Base-by-base conservation (phyloP, 768 basidiomycete species). In the Leccinum rimulosum region DNA sequence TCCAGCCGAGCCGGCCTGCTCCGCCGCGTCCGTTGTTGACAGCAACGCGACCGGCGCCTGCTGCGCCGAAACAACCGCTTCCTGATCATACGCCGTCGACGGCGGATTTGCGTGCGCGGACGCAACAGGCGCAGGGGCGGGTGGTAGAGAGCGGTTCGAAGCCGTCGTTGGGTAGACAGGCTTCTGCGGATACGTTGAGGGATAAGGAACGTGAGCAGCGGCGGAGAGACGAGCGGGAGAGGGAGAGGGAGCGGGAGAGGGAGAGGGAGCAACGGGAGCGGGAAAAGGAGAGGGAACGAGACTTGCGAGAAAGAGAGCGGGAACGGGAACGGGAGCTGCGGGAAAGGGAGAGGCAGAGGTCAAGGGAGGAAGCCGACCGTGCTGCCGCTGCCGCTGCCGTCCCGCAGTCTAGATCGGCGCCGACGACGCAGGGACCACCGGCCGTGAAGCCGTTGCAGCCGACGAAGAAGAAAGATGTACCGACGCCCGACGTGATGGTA, bases 371-470 rank as follows among this genome's bases (percentile, higher is more conserved):
- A 25, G 65, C 71, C 2, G 76, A 69, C 43, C 80, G 59, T 45
- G 43, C 19, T 43, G n/a, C 14, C 35, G 14, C 35, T 67, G 77
- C 61, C 76, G 77, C 69, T 74, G 76, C 64, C 63, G 74, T 59
- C 1, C 83, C 85, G n/a, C 63, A 75, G 15, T 45, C 43, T 45
- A 81, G 79, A 66, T 74, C 76, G 27, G 64, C 69, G 0, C 74
- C 79, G 4, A 81, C 71, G 14, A 70, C 82, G 3, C 79, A 82
- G 17, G 78, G 82, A 51, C 82, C 87, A 3, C 82, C 84, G 1
- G 78, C 83, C 1, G 84, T 93, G 35, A 87, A 91, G 66, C 91
- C 91, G 0, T 74, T 94, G 58, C 90, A 91, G 68, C 83, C 89
- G 0, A 69, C 74, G 33, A 92, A 91, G 80, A 91, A 90, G 75